Percentiles rank a stretch among this genome's conserved stretches.
These are phyloP conservation scores for Cucurbita maxima DNA, from an alignment of 306 rosid genomes.

Conservation along the genomic window DNA sequence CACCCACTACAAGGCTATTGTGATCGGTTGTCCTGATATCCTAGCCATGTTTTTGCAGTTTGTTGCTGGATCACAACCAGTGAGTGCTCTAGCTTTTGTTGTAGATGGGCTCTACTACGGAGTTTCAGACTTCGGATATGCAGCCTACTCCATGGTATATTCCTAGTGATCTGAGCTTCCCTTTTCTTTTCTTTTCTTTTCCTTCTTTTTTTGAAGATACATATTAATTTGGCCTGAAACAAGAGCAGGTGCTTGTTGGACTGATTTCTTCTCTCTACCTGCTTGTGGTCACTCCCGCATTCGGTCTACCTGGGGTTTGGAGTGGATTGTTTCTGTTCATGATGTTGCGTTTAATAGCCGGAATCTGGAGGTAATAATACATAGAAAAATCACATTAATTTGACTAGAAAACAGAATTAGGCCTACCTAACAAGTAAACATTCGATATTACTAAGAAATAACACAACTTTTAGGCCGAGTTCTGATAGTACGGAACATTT, in stretches of 20 bases:
- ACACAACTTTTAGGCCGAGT: background rate
- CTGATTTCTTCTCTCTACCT: conserved; percentile 50
- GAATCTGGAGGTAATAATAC: conserved; percentile 54
- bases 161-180: background rate
- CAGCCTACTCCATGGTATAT: conserved; percentile 87
- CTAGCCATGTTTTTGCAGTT: conserved; percentile 39
- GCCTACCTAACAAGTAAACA: background rate
- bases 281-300: conserved; percentile 47
- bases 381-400: background rate
- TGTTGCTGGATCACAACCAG: conserved; percentile 91
- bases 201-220: background rate
- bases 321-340: conserved; percentile 82
- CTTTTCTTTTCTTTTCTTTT: background rate
- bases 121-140: conserved; percentile 79
- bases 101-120: conserved; percentile 89
- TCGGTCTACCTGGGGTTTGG: conserved; percentile 91
- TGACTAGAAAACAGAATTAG: background rate
- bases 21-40: conserved; percentile 7
- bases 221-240: conserved; percentile 4
- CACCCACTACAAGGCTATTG: background rate
- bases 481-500: background rate
- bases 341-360: conserved; percentile 67
- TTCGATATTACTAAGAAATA: background rate
- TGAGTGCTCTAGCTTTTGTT: conserved; percentile 89
- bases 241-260: conserved; percentile 45